Evolutionary conservation across 805 yeast species (phyloP).

Genomic region (Debaryomyces maramus): DNA sequence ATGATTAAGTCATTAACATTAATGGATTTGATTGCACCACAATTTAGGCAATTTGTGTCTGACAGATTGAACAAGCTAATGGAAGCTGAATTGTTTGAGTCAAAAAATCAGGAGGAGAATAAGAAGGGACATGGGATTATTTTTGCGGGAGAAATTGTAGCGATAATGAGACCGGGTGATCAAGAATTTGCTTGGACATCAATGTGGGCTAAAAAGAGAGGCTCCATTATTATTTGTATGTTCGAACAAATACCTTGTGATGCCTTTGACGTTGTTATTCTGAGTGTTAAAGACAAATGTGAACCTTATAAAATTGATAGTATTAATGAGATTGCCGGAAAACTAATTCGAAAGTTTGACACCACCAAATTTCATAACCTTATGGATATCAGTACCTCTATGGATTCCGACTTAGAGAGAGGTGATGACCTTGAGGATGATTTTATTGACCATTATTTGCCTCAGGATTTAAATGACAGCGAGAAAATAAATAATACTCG

Average conservation of each 20-base stretch:
- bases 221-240: conserved; percentile 72
- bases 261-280: conserved; percentile 57
- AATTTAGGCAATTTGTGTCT: conserved; percentile 68
- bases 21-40: conserved; percentile 75
- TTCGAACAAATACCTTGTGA: conserved; percentile 76
- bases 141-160: conserved; percentile 83
- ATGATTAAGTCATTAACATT: conserved; percentile 63
- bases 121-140: conserved; percentile 44
- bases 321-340: conserved; percentile 37
- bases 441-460: conserved; percentile 13
- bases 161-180: conserved; percentile 66
- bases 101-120: conserved; percentile 12
- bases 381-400: conserved; percentile 25
- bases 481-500: conserved; percentile 52
- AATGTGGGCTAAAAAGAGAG: conserved; percentile 82
- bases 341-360: conserved; percentile 22
- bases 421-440: conserved; percentile 14
- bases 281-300: conserved; percentile 12
- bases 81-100: conserved; percentile 15
- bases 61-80: conserved; percentile 46
- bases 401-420: conserved; percentile 22
- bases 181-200: conserved; percentile 78
- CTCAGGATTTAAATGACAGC: conserved; percentile 26
- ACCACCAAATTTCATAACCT: conserved; percentile 15
- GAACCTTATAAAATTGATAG: conserved; percentile 22